Percentiles rank a stretch among this genome's conserved stretches.
These are phyloP conservation scores for Umbelopsis sp. DNA, from an alignment of 192 early-diverging fungal genomes.

Conservation along the genomic window DNA sequence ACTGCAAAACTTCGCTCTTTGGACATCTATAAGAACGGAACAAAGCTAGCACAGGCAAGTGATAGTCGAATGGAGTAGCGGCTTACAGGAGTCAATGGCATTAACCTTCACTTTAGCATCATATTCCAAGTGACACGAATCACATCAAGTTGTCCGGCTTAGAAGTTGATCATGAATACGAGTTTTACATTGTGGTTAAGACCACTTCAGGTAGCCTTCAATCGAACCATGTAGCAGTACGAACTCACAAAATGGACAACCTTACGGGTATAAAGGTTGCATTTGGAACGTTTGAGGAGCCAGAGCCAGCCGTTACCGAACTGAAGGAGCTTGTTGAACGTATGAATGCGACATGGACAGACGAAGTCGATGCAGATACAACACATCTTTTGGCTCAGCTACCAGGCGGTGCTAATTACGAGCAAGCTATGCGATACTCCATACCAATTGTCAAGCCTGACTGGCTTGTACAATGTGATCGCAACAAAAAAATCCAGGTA, in stretches of 20 bases:
- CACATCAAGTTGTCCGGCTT: slow-evolving; percentile 85
- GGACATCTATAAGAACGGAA: slow-evolving; percentile 90
- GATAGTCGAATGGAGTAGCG: slow-evolving; percentile 28
- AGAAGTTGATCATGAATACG: slow-evolving; percentile 89
- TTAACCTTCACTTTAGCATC: slow-evolving; percentile 17
- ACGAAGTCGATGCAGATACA: slow-evolving; percentile 81
- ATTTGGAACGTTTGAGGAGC: slow-evolving; percentile 87
- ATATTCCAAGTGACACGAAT: slow-evolving; percentile 50
- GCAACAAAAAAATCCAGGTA: slow-evolving; percentile 85
- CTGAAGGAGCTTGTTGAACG: slow-evolving; percentile 76
- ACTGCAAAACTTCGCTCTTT: slow-evolving; percentile 82
- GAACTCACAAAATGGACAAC: slow-evolving; percentile 95
- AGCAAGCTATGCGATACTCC: slow-evolving; percentile 83
- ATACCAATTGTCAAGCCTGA: slow-evolving; percentile 96
- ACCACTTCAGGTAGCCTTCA: slow-evolving; percentile 88
- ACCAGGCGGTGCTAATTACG: slow-evolving; percentile 84
- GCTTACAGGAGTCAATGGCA: neutral
- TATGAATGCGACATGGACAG: slow-evolving; percentile 89
- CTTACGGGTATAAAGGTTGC: slow-evolving; percentile 95
- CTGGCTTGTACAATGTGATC: slow-evolving; percentile 92
- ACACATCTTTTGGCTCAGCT: slow-evolving; percentile 92
- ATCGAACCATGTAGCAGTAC: slow-evolving; percentile 75
- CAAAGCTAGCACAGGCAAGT: slow-evolving; percentile 68
- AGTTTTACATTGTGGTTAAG: slow-evolving; percentile 86
- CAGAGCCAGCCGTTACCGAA: slow-evolving; percentile 70